Base-by-base conservation (phyloP, 495 filamentous ascomycete species). In the Chaetomidium leptoderma region DNA sequence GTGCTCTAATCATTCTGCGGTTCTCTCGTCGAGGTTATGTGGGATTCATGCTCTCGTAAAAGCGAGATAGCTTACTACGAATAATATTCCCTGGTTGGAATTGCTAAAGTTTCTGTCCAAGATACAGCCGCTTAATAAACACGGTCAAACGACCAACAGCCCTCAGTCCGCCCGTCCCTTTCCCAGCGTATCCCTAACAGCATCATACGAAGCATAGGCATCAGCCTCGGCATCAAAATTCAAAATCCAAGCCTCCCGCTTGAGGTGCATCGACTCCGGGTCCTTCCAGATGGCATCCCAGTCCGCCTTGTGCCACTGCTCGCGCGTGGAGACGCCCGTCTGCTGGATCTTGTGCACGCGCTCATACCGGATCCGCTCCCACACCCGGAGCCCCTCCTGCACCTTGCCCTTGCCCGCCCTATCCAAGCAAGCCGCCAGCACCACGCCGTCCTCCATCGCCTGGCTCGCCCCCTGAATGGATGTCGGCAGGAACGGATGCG, bases 401-500 rank as follows among this genome's bases (percentile, higher is more conserved):
- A 40, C 49, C 23, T 21, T 17, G 3, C 16, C 33, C 35, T 40
- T 72, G 73, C 7, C 69, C 67, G 14, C 66, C 60, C 19, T 74
- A 68, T 76, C 72, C 53, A 91, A 71, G 50, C 81, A 85, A 9
- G 83, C 77, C 4, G 86, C 86, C 4, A 90, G 66, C 3, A 81
- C 82, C 1, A 82, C 80, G 1, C 81, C 88, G 66, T 90, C 88
- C 61, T 91, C 88, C 60, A 90, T 83, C 0, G 86, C 82, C 62
- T 88, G 66, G 29, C 81, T 86, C 0, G 84, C 87, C 1, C 88
- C 87, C 58, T 89, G 83, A n/a, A 82, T 81, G 5, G 80, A 84
- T 0, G 85, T 88, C 0, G 86, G 86, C 6, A 90, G 72, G 67
- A 90, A 89, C 1, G 87, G 82, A 70, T 91, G 88, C 2, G 87